Base-by-base conservation (phyloP, 805 yeast genomes). In the Candida ficus region DNA sequence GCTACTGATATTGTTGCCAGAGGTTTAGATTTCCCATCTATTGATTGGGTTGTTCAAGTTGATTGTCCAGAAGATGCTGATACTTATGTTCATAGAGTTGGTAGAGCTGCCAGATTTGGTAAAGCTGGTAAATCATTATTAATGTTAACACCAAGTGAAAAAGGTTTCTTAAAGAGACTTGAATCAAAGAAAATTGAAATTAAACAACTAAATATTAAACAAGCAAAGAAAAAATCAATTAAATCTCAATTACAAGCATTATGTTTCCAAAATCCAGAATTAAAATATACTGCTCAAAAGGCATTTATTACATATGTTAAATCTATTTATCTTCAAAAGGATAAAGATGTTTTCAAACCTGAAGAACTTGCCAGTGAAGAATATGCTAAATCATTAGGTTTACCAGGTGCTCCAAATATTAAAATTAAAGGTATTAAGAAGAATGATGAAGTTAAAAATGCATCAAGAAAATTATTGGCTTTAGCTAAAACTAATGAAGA, bases 1-100 rank as follows among this genome's bases (percentile, higher is more conserved):
- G 90, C 99, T 2, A 93, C 99, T 0, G 99, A 93, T 68, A 96
- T 93, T 12, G 97, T 98, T 5, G 97, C 98, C 0, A 75, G 99
- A 59, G 99, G 99, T 20, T 73, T 93, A 17, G 99, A 93, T 66
- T 83, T 93, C 35, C 95, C 97, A 1, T 91, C 91, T 28, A 96
- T 93, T 11, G 98, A 93, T 52, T 67, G 90, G 45, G 98, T 91
- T 5, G 66, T 93, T 18, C 99, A 93, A 58, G 59, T 91, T 10
- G 98, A 93, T 53, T 95, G 96, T 0, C 99, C 99, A 2, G 80
- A 88, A 1, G 96, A 91, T 53, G 86, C 96, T 0, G 95, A 84
- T 53, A 78, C 89, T 53, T 93, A 91, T 58, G 70, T 91, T 33
- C 99, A 93, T 61, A 74, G 99, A 60, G 87, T 93, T 58, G 99